Evolutionary conservation across 2,329 filamentous ascomycete species (phyloP).

Genomic region (Grosmannia huntii): DNA sequence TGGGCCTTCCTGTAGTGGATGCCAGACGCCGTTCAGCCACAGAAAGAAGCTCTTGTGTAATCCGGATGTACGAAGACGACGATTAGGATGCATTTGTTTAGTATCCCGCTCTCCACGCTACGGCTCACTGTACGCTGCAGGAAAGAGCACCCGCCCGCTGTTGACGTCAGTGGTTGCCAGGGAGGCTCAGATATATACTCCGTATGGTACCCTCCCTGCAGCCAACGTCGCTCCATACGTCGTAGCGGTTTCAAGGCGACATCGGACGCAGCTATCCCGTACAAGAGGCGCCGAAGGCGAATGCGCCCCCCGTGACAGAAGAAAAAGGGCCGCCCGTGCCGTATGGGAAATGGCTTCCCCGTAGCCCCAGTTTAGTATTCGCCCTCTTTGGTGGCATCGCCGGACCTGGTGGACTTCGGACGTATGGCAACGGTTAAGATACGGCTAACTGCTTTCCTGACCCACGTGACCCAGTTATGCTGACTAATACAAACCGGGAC

Average conservation of each 20-base stretch:
- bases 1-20: not conserved
- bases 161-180: not conserved
- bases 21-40: not conserved
- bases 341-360: not conserved
- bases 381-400: not conserved
- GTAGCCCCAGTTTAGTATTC: not conserved
- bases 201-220: not conserved
- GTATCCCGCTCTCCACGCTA: not conserved
- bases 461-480: not conserved
- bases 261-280: not conserved
- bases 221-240: not conserved
- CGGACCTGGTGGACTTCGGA: not conserved
- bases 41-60: not conserved
- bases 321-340: not conserved
- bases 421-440: constrained; percentile 2
- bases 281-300: not conserved
- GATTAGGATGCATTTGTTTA: not conserved
- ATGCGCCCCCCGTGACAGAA: not conserved
- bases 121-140: not conserved
- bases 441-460: not conserved
- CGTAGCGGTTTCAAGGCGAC: not conserved
- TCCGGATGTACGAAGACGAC: not conserved
- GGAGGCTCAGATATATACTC: not conserved
- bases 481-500: not conserved
- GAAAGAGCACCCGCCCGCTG: not conserved